Percentiles rank a stretch among this genome's conserved stretches.
Evolutionary conservation across 2,329 filamentous ascomycete species (phyloP).

Genomic region (Aspergillus japonicus): DNA sequence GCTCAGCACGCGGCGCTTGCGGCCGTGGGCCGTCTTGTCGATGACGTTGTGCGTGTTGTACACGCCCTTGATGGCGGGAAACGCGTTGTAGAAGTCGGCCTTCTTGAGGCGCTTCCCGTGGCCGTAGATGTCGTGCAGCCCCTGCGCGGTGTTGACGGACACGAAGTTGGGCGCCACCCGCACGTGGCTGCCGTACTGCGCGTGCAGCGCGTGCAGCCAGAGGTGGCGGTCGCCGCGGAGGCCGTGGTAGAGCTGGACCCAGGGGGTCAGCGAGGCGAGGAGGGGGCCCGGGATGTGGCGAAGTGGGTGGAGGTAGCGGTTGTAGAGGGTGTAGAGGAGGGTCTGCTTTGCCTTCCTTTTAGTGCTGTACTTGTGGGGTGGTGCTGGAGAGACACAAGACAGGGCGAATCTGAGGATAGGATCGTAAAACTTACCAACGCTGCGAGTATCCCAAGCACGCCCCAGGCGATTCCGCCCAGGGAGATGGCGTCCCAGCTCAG

Average conservation of each 20-base stretch:
- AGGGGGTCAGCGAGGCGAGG: conserved; percentile 37
- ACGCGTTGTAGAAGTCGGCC: conserved; percentile 70
- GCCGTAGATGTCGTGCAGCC: conserved; percentile 46
- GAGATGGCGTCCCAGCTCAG: conserved; percentile 6
- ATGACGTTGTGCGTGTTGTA: conserved; percentile 72
- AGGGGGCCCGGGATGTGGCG: conserved; percentile 33
- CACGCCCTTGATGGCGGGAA: conserved; percentile 62
- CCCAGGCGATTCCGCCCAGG: neutral
- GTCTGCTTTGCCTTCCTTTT: conserved; percentile 1
- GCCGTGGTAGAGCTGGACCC: conserved; percentile 69
- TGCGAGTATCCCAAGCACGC: neutral
- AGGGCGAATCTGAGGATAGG: neutral
- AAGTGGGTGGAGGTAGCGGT: conserved; percentile 38
- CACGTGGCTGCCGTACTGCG: conserved; percentile 67
- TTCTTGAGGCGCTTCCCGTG: conserved; percentile 51
- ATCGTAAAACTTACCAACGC: conserved; percentile 4
- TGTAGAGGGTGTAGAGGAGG: conserved; percentile 30
- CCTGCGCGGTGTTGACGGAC: conserved; percentile 71
- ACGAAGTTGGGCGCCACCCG: conserved; percentile 76
- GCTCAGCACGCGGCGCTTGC: conserved; percentile 69
- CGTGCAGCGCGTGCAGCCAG: conserved; percentile 68
- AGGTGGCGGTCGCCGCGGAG: conserved; percentile 73
- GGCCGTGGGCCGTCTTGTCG: conserved; percentile 66
- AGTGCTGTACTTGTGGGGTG: too few species aligned
- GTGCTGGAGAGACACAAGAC: too few species aligned